Evolutionary conservation across 2,329 filamentous ascomycete species (phyloP).

Genomic region (Colletotrichum viniferum): DNA sequence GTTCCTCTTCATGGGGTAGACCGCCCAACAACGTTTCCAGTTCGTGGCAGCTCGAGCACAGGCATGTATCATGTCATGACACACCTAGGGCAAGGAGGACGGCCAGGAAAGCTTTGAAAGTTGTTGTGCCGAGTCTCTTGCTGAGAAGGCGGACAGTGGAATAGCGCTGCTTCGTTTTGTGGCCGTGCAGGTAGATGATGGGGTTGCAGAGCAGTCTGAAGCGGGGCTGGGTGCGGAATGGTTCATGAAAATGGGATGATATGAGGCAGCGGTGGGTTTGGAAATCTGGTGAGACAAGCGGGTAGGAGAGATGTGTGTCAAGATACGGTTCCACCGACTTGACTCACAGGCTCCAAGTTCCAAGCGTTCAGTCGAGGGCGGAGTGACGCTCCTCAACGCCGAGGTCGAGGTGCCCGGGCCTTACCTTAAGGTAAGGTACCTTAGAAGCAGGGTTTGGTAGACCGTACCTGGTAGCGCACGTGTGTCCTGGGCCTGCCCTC

Average conservation of each 20-base stretch:
- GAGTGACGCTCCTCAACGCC: background rate
- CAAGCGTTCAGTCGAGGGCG: background rate
- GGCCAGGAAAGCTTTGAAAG: background rate
- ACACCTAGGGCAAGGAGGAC: background rate
- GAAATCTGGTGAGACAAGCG: background rate
- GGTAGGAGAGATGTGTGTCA: background rate
- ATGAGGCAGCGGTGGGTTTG: background rate
- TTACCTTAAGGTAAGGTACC: too few relatives aligned
- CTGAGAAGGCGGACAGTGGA: background rate
- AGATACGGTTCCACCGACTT: background rate
- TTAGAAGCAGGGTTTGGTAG: too few relatives aligned
- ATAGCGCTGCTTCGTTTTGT: background rate
- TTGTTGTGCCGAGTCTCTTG: background rate
- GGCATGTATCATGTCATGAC: constrained; percentile 13
- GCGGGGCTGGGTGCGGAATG: background rate
- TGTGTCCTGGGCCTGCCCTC: background rate
- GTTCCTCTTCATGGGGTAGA: constrained; percentile 19
- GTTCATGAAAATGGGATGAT: background rate
- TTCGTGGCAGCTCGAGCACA: background rate
- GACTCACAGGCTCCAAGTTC: background rate
- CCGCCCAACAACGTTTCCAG: background rate
- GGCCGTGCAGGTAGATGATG: background rate
- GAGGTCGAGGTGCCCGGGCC: too few relatives aligned
- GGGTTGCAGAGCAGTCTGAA: background rate
- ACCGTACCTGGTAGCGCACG: background rate